These are phyloP conservation scores for Backusella sp. DNA, from an alignment of 192 early-diverging fungal species.

Conservation along the genomic window DNA sequence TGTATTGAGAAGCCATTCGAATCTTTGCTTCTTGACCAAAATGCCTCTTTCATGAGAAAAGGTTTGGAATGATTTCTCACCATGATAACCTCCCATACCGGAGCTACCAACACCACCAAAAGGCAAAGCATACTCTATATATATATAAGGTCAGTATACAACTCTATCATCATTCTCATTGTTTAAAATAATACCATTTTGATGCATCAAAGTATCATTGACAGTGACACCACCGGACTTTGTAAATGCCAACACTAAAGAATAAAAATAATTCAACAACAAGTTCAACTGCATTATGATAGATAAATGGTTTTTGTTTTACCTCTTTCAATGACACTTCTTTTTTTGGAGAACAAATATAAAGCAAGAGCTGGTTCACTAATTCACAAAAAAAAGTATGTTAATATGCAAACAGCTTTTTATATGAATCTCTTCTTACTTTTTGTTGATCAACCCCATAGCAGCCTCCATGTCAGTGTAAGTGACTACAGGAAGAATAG, in stretches of 20 bases:
- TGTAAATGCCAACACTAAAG: conserved; percentile 59
- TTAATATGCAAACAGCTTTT: neutral
- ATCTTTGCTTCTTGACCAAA: conserved; percentile 42
- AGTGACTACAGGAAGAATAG: conserved; percentile 78
- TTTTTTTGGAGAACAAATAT: conserved; percentile 34
- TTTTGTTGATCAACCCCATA: conserved; percentile 56
- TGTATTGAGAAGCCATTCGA: conserved; percentile 25
- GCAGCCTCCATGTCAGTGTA: conserved; percentile 64
- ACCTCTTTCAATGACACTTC: conserved; percentile 7
- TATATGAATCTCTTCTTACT: neutral
- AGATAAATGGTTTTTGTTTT: conserved; percentile 16
- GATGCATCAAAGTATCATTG: conserved; percentile 81
- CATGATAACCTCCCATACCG: conserved; percentile 87
- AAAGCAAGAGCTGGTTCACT: conserved; percentile 28
- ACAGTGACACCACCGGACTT: conserved; percentile 73
- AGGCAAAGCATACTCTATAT: conserved; percentile 52
- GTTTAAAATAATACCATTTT: conserved; percentile 42
- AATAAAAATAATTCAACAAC: neutral
- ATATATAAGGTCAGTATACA: neutral
- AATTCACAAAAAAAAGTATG: neutral
- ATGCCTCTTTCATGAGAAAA: conserved; percentile 78
- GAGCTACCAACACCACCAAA: conserved; percentile 88
- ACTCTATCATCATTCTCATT: neutral
- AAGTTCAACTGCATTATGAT: no score
- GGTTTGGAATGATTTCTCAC: conserved; percentile 69